A percentile compares a stretch with the other conserved stretches of the same genome.
These are phyloP conservation scores for Silene conica DNA, from an alignment of 148 eudicot genomes.

Conservation along the genomic window DNA sequence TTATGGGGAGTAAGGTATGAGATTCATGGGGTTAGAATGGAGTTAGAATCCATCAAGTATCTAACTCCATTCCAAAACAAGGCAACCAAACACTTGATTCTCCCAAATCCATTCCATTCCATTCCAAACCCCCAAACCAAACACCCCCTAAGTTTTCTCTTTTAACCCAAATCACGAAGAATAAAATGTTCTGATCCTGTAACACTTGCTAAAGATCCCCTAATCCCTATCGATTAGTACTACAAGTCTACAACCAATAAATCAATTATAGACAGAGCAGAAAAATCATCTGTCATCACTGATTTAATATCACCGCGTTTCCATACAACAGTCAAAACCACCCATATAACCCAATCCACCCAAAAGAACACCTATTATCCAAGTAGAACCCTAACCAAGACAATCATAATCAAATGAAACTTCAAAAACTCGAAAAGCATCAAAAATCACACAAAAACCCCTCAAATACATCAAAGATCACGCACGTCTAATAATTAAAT, in stretches of 20 bases:
- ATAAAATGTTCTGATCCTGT: background rate
- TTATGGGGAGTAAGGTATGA: too few species aligned
- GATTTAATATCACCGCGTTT: too few species aligned
- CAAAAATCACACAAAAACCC: background rate
- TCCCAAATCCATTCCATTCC: too few species aligned
- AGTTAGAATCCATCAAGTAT: too few species aligned
- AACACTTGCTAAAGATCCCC: background rate
- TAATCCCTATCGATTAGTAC: background rate
- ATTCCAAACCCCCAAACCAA: too few species aligned
- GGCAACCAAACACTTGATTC: too few species aligned
- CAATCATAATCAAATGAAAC: constrained; percentile 11
- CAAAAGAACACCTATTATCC: background rate
- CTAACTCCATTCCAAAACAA: too few species aligned
- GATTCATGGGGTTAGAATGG: too few species aligned
- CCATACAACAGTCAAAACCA: too few species aligned
- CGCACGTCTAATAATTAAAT: background rate
- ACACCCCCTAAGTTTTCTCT: too few species aligned
- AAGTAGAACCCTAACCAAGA: constrained; percentile 13
- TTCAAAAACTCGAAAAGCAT: background rate
- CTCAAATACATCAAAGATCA: too few species aligned
- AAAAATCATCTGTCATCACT: background rate
- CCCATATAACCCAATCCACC: background rate
- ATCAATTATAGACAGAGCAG: background rate
- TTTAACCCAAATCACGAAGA: background rate
- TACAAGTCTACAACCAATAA: background rate